These are phyloP conservation scores for Eleusine indica DNA, from an alignment of 176 grass and related monocot genomes.

Conservation along the genomic window DNA sequence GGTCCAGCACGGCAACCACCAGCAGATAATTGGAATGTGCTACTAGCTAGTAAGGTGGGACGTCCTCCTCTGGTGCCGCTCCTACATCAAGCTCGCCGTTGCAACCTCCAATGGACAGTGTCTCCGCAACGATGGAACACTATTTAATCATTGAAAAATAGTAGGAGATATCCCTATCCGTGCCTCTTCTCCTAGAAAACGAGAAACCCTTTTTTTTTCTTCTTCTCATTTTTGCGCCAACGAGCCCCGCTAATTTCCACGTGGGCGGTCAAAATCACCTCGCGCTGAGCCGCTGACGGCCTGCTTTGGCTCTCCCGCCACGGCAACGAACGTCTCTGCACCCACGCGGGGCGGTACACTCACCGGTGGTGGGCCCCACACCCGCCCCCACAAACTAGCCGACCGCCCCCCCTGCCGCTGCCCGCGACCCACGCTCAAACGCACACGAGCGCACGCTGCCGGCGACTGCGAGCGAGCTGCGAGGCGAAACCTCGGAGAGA, in stretches of 20 bases:
- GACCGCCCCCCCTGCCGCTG: constrained; percentile 33
- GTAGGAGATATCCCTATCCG: too few relatives aligned
- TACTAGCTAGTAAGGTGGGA: neutral
- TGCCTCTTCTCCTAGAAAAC: neutral
- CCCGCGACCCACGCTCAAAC: constrained; percentile 47
- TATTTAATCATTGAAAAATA: neutral
- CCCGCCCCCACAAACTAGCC: constrained; percentile 46
- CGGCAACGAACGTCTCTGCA: neutral
- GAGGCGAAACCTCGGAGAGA: neutral
- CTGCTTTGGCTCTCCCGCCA: neutral
- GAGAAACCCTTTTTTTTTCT: neutral
- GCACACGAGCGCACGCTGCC: constrained; percentile 19
- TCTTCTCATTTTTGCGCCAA: neutral
- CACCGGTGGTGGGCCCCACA: constrained; percentile 22
- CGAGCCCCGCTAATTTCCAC: constrained; percentile 26
- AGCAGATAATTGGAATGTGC: neutral
- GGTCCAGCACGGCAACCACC: constrained; percentile 32
- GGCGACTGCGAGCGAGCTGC: neutral
- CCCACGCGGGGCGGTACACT: constrained; percentile 15
- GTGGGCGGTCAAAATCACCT: constrained; percentile 40
- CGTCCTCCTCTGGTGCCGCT: neutral
- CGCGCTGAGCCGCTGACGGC: neutral
- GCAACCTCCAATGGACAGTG: neutral
- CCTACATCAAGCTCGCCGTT: neutral
- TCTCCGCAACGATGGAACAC: neutral